These are phyloP conservation scores for Ilyonectria sp. DNA, from an alignment of 2,329 filamentous ascomycete species.

Conservation along the genomic window DNA sequence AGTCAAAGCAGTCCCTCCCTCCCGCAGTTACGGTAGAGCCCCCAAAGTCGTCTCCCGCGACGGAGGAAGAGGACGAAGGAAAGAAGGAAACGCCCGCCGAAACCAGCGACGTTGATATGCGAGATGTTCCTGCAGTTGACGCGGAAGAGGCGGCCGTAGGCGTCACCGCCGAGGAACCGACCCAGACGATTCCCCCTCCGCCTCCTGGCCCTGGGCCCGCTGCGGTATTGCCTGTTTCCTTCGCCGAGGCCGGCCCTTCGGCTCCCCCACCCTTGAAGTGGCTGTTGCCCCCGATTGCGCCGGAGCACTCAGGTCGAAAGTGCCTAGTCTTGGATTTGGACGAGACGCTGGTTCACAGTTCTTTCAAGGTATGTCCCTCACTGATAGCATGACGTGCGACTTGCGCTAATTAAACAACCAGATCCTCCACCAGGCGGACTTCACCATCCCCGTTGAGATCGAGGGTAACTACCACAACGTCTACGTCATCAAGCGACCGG, in stretches of 20 bases:
- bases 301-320: constrained; percentile 88
- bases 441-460: constrained; percentile 98
- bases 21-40: constrained; percentile 61
- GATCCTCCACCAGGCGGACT: constrained; percentile 98
- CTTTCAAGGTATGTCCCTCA: constrained; percentile 85
- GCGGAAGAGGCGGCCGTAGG: constrained; percentile 61
- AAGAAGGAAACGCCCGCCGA: constrained; percentile 59
- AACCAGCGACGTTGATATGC: constrained; percentile 78
- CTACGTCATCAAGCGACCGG: constrained; percentile 99
- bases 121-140: constrained; percentile 70
- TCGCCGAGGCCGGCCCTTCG: constrained; percentile 59
- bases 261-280: constrained; percentile 69
- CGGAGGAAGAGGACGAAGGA: constrained; percentile 46
- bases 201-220: constrained; percentile 63
- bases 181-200: constrained; percentile 58
- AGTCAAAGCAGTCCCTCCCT: constrained; percentile 61
- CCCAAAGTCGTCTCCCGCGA: constrained; percentile 51
- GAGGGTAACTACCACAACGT: constrained; percentile 99
- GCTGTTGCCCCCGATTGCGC: constrained; percentile 85
- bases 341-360: constrained; percentile 97
- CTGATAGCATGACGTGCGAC: not conserved
- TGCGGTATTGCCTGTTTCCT: constrained; percentile 57
- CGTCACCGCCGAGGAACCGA: constrained; percentile 56
- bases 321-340: constrained; percentile 96
- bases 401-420: constrained; percentile 57